Percentiles rank a stretch among this genome's conserved stretches.
phyloP scores from a whole-genome alignment of 495 filamentous ascomycete species.

The Neurospora sp. region DNA sequence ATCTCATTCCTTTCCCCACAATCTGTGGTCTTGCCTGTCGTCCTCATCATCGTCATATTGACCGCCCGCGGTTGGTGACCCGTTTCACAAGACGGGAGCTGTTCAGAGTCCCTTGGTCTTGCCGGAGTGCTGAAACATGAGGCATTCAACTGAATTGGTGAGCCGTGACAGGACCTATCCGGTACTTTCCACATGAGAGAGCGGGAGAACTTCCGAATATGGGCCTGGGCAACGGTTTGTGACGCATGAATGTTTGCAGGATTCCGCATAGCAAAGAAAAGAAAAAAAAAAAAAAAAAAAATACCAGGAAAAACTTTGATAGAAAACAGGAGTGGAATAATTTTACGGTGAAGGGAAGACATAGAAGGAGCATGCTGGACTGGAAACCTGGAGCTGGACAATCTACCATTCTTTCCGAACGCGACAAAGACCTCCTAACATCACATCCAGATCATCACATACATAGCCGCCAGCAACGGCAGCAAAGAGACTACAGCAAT shows the following conservation, averaged over 20 bases:
- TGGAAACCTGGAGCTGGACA: too few species aligned
- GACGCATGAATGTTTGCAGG: not conserved
- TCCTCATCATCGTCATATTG: not conserved
- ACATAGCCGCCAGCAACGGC: not conserved
- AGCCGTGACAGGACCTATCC: not conserved
- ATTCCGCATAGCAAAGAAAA: not conserved
- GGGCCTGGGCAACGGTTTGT: not conserved
- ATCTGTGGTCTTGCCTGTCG: not conserved
- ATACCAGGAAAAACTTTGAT: too few species aligned
- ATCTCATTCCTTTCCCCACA: not conserved
- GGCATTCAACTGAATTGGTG: not conserved
- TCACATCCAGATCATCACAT: not conserved
- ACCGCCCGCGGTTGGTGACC: not conserved
- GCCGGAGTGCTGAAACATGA: not conserved
- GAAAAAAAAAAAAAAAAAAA: too few species aligned
- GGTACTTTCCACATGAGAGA: not conserved
- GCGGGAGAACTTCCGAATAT: not conserved
- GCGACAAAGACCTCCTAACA: too few species aligned
- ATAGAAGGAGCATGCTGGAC: not conserved
- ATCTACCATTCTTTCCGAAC: too few species aligned
- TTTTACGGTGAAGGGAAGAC: not conserved
- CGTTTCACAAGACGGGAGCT: not conserved
- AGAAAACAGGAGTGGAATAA: not conserved
- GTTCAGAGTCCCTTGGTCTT: not conserved
- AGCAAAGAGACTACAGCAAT: too few species aligned